Evolutionary conservation across 176 grass and related monocot genomes (phyloP).

Genomic region (sorghum (Sorghum bicolor)): DNA sequence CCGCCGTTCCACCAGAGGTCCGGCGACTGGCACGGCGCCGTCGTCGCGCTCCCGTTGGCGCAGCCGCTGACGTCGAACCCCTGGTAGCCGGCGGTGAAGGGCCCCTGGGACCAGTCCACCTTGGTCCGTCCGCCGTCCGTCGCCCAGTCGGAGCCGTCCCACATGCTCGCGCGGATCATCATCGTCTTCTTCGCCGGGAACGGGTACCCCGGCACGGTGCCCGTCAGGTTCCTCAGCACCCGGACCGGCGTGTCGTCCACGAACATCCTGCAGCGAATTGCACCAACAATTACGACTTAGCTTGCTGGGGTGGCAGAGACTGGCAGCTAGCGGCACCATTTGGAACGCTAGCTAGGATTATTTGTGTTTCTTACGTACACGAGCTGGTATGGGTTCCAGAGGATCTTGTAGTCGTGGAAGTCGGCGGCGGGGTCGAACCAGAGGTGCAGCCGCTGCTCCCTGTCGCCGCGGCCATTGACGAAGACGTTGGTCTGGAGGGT

Average conservation of each 20-base stretch:
- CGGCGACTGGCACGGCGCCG: slow-evolving; percentile 41
- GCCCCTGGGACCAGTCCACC: slow-evolving; percentile 52
- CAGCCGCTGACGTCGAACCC: slow-evolving; percentile 55
- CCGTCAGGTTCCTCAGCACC: slow-evolving; percentile 53
- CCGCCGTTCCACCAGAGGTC: slow-evolving; percentile 56
- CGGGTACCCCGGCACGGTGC: slow-evolving; percentile 4
- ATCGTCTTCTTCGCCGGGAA: slow-evolving; percentile 59
- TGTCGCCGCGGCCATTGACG: slow-evolving; percentile 40
- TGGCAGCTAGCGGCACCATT: not conserved
- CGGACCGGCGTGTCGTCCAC: slow-evolving; percentile 62
- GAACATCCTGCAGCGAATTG: slow-evolving; percentile 33
- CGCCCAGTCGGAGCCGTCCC: slow-evolving; percentile 74
- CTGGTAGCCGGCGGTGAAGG: slow-evolving; percentile 48
- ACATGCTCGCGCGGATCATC: slow-evolving; percentile 53
- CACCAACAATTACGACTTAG: too few species aligned
- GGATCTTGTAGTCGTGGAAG: slow-evolving; percentile 71
- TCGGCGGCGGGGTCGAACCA: slow-evolving; percentile 78
- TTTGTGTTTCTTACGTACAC: slow-evolving; percentile 25
- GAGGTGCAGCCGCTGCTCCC: slow-evolving; percentile 53
- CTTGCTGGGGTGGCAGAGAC: too few species aligned
- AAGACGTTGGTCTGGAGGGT: slow-evolving; percentile 75
- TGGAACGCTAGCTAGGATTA: not conserved
- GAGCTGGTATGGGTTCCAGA: slow-evolving; percentile 84
- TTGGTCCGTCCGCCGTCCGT: slow-evolving; percentile 58
- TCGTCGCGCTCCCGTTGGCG: not conserved